Base-by-base conservation (phyloP, 1,284 basidiomycete genomes). In the Trichosporon inkin region DNA sequence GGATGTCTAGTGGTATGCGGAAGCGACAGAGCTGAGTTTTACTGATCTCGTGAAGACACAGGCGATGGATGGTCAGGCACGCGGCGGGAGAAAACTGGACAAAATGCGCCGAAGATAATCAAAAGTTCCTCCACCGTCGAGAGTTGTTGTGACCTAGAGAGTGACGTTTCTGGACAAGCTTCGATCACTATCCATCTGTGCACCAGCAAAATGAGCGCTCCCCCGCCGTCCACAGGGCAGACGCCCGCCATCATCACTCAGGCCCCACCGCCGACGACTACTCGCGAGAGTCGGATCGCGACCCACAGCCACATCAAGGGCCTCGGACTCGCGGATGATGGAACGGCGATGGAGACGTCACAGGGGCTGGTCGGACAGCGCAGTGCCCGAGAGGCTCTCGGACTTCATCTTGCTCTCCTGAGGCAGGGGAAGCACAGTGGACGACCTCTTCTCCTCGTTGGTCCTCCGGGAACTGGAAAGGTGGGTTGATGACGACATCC, bases 361-460 rank as follows among this genome's bases (percentile, higher is more conserved):
- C 88, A 89, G 61, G 95, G 96, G 0, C 97, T 98, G 75, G 84
- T 98, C 55, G 94, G 95, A 0, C 94, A 99, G 74, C 84, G 81
- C 20, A 86, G 85, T 68, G 95, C 95, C 17, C 84, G 96, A 67
- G 95, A 99, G 84, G 93, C 76, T 10, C 61, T 78, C 19, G 76
- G 77, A 10, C 60, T 78, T 39, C 76, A 78, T 66, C 64, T 76
- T 44, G 67, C 61, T n/a, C 61, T 79, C 49, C 66, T 78, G 57
- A 68, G 69, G 59, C 60, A 73, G 61, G 74, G 74, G 11, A 66
- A 69, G 64, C 72, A 79, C 68, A 69, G 70, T 14, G 77, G 77
- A n/a, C 65, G 77, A 59, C 76, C 77, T 56, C 63, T 79, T 61
- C 62, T 79, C 60, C 60, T 79, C 32, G 77, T 79, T 20, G 77